phyloP scores from a whole-genome alignment of 352 stramenopile genomes.

The Pythium aristosporum region DNA sequence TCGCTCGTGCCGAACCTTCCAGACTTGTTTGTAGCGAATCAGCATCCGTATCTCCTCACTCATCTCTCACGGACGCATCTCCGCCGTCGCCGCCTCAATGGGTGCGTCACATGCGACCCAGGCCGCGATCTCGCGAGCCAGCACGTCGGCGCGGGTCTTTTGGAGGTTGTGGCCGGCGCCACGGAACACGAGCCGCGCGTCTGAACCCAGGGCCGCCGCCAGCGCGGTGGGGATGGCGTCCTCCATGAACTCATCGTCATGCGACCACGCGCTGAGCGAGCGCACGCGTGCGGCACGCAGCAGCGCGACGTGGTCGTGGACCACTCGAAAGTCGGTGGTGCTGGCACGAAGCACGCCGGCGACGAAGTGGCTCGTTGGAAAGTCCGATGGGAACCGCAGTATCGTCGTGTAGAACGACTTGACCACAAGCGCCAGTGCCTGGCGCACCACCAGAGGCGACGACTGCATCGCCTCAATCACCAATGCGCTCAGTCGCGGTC shows the following conservation, averaged over 20 bases:
- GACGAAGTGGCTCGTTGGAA: constrained; percentile 50
- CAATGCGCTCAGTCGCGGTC: constrained; percentile 31
- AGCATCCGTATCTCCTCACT: not conserved
- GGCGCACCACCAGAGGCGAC: constrained; percentile 18
- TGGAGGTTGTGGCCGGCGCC: constrained; percentile 73
- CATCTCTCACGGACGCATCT: not conserved
- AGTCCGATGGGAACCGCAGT: constrained; percentile 48
- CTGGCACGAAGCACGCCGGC: constrained; percentile 52
- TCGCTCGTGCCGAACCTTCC: too few species aligned
- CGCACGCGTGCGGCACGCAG: constrained; percentile 31
- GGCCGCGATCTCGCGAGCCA: constrained; percentile 37
- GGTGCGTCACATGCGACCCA: constrained; percentile 35
- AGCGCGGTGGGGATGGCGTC: constrained; percentile 49
- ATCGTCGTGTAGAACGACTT: constrained; percentile 47
- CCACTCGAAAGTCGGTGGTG: constrained; percentile 43
- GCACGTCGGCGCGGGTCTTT: constrained; percentile 52
- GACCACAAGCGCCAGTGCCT: constrained; percentile 29
- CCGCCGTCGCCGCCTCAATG: not conserved
- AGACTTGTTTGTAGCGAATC: too few species aligned
- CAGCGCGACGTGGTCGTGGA: constrained; percentile 32
- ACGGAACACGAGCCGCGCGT: constrained; percentile 44
- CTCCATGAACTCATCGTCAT: constrained; percentile 63
- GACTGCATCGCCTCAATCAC: constrained; percentile 37
- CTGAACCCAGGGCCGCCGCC: constrained; percentile 32
- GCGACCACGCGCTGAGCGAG: constrained; percentile 55